Conservation (phyloP, 441 rosid species). For the Erodium moschatum region DNA sequence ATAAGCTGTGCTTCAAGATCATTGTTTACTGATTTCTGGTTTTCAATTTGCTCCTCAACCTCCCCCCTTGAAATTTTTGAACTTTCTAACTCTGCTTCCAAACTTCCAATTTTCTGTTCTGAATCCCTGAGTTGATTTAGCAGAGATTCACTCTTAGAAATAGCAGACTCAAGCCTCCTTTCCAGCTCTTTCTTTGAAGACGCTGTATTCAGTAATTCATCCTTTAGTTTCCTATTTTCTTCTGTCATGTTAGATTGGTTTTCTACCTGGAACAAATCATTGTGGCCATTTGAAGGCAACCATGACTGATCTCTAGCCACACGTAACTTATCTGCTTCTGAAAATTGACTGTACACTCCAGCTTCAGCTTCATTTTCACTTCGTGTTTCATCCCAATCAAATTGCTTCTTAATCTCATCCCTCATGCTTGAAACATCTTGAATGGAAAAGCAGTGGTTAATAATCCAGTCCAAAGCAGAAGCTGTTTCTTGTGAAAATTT, state of each 20-base stretch:
- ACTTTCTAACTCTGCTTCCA: constrained; percentile 16
- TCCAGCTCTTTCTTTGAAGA: constrained; percentile 32
- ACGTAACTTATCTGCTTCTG: constrained; percentile 27
- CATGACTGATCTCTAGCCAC: constrained; percentile 17
- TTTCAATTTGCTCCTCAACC: constrained; percentile 59
- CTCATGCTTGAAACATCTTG: constrained; percentile 61
- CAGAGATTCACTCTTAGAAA: constrained; percentile 31
- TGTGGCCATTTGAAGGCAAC: constrained; percentile 20
- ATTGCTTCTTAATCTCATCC: constrained; percentile 55
- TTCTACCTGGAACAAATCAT: constrained; percentile 18
- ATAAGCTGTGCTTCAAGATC: constrained; percentile 64
- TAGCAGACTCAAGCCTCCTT: constrained; percentile 29
- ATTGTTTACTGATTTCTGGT: constrained; percentile 59
- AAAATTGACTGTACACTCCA: constrained; percentile 37
- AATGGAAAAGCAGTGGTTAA: constrained; percentile 60
- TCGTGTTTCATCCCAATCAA: constrained; percentile 49
- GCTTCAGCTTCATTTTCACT: constrained; percentile 49
- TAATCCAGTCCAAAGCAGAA: constrained; percentile 64
- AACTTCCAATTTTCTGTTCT: constrained; percentile 7
- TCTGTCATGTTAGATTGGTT: constrained; percentile 22
- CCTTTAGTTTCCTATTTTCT: constrained; percentile 29
- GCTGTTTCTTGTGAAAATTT: constrained; percentile 54
- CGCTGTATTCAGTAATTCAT: constrained; percentile 30
- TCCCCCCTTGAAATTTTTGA: constrained; percentile 41
- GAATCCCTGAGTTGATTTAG: constrained; percentile 36